Evolutionary conservation across 495 filamentous ascomycete species (phyloP), one percentile per base, ranked within the genome.

Genomic region (Daldinia bambusicola): DNA sequence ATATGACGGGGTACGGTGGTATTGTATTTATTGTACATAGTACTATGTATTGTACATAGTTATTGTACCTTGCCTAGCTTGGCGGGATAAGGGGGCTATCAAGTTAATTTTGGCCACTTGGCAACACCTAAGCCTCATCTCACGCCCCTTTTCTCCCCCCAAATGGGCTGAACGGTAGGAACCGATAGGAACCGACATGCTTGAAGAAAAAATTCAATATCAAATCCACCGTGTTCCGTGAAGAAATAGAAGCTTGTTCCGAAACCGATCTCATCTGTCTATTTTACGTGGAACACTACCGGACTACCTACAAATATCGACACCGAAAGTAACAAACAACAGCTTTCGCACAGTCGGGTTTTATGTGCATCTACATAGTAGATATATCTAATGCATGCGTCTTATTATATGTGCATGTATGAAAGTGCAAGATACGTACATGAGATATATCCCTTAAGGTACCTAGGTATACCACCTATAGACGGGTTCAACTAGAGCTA

Each of bases 51-150:
- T n/a, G n/a, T n/a, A n/a, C n/a, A n/a, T n/a, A n/a, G n/a, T n/a
- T 69, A 63, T 36, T 50, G 41, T 41, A 53, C 48, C 65, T 14
- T 55, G 53, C 48, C 53, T 52, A 57, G 50, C 41, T 57, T 34
- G 45, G 50, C 41, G 18, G 45, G 40, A 48, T 55, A 52, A 26
- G 26, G 69, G 53, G 59, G 53, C 30, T 57, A 57, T 69, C 70
- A 65, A 61, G 65, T 69, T 66, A 70, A 73, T 73, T 73, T 37
- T 73, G 70, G 70, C 66, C 70, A 73, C 70, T 73, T 73, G 70
- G 70, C 70, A 73, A 69, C 53, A 61, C 66, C 61, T 66, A 37
- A 67, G 69, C 69, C 62, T 66, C 63, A 61, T 63, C 62, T 66
- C 63, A 61, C 14, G 18, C 12, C 62, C 55, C 68, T 34, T 45